phyloP scores from a whole-genome alignment of 306 rosid genomes.

The Boehmeria nivea region DNA sequence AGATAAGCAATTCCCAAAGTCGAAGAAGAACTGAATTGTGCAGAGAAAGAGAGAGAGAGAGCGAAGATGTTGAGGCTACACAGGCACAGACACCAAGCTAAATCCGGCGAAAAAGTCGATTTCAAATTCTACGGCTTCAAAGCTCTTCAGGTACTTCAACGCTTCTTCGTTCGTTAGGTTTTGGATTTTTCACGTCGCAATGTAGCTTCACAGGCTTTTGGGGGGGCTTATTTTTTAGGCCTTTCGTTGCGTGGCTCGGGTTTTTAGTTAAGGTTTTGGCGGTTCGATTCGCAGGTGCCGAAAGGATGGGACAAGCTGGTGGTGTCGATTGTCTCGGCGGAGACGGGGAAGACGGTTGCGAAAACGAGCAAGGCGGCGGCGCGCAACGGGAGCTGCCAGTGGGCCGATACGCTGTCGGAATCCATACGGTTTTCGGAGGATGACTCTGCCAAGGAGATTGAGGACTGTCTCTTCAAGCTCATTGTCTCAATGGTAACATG shows the following conservation, averaged over 20 bases:
- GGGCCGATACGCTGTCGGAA: conserved; percentile 34
- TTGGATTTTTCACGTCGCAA: not conserved
- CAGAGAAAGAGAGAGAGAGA: conserved; percentile 9
- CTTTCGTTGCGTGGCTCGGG: too few species aligned
- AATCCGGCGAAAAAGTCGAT: conserved; percentile 47
- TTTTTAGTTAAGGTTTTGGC: too few species aligned
- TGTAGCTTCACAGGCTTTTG: not conserved
- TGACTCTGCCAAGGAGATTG: conserved; percentile 28
- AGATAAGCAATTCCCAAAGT: not conserved
- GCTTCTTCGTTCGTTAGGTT: too few species aligned
- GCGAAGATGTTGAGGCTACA: conserved; percentile 67
- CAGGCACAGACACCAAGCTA: conserved; percentile 38
- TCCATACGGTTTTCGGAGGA: conserved; percentile 34
- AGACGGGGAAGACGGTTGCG: conserved; percentile 33
- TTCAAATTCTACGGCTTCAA: conserved; percentile 36
- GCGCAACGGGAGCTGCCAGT: conserved; percentile 43
- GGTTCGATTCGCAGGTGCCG: conserved; percentile 27
- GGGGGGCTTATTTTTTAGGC: too few species aligned
- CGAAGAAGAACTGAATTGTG: too few species aligned
- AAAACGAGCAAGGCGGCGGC: conserved; percentile 34
- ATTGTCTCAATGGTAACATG: conserved; percentile 37
- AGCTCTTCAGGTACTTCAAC: conserved; percentile 35
- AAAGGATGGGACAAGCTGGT: conserved; percentile 49
- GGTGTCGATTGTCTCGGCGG: conserved; percentile 32
- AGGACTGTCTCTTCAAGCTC: conserved; percentile 37